These are phyloP conservation scores for Avena insularis DNA, from an alignment of 176 grass and related monocot genomes.

Conservation along the genomic window DNA sequence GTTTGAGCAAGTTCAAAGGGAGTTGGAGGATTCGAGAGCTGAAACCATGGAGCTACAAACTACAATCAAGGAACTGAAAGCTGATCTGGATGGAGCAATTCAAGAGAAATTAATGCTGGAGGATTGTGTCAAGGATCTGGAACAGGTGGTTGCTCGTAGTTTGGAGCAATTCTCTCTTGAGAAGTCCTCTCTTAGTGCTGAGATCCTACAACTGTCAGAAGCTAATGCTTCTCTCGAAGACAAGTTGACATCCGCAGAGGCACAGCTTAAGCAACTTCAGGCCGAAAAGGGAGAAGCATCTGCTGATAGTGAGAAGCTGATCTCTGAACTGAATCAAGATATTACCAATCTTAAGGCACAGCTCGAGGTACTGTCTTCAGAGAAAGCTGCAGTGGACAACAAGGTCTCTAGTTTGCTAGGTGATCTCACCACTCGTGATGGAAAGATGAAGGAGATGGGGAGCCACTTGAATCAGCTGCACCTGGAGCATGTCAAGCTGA, in stretches of 20 bases:
- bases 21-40: conserved; percentile 55
- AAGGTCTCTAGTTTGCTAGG: conserved; percentile 38
- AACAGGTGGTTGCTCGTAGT: conserved; percentile 38
- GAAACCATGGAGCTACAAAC: conserved; percentile 44
- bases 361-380: conserved; percentile 49
- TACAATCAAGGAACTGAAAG: conserved; percentile 55
- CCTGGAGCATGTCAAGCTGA: conserved; percentile 73
- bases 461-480: conserved; percentile 68
- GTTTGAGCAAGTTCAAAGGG: conserved; percentile 53
- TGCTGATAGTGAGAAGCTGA: conserved; percentile 47
- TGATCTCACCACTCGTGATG: conserved; percentile 53
- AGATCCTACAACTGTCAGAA: conserved; percentile 48
- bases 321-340: conserved; percentile 55
- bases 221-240: conserved; percentile 50
- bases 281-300: conserved; percentile 44
- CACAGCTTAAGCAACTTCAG: conserved; percentile 49
- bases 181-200: conserved; percentile 47
- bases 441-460: conserved; percentile 54
- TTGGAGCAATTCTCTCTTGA: conserved; percentile 54
- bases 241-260: conserved; percentile 48
- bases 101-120: conserved; percentile 62
- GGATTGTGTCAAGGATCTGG: conserved; percentile 51
- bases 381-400: conserved; percentile 54
- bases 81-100: conserved; percentile 46
- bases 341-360: conserved; percentile 42